A percentile compares a stretch with the other conserved stretches of the same genome.
Evolutionary conservation across 495 filamentous ascomycete genomes (phyloP).

Genomic region (Baudoinia panamericana): DNA sequence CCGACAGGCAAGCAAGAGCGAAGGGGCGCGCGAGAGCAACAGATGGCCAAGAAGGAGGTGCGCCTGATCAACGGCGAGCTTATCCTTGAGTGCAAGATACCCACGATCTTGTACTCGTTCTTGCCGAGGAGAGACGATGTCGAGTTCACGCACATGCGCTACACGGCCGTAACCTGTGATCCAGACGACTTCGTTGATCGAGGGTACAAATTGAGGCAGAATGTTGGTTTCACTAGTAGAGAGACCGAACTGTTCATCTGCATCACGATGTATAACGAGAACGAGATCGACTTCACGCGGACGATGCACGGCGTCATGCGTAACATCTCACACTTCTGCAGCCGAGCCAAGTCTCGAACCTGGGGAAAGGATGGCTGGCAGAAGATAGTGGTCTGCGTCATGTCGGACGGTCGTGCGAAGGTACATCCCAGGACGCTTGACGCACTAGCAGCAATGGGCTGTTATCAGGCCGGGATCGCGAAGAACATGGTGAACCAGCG

Average conservation of each 20-base stretch:
- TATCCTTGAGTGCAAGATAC: constrained; percentile 97
- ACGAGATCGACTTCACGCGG: constrained; percentile 87
- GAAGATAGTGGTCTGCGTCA: constrained; percentile 96
- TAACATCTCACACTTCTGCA: constrained; percentile 93
- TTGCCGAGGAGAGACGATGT: constrained; percentile 79
- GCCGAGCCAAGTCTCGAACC: constrained; percentile 75
- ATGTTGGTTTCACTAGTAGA: constrained; percentile 67
- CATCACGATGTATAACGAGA: constrained; percentile 98
- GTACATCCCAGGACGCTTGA: constrained; percentile 89
- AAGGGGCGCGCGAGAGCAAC: constrained; percentile 67
- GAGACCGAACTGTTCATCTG: constrained; percentile 99
- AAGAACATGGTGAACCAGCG: constrained; percentile 94
- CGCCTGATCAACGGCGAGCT: constrained; percentile 92
- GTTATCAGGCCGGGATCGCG: constrained; percentile 98
- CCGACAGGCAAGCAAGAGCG: constrained; percentile 75
- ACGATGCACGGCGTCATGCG: constrained; percentile 99
- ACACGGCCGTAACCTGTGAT: constrained; percentile 97
- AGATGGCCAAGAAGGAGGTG: constrained; percentile 89
- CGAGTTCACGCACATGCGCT: constrained; percentile 99
- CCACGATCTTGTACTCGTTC: constrained; percentile 92
- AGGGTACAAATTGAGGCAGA: constrained; percentile 93
- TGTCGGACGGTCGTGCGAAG: constrained; percentile 86
- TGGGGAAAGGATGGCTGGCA: constrained; percentile 99
- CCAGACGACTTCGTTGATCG: constrained; percentile 81
- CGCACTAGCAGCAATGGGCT: constrained; percentile 90